Evolutionary conservation across 1,284 basidiomycete genomes (phyloP).

Genomic region (Serendipita sp.): DNA sequence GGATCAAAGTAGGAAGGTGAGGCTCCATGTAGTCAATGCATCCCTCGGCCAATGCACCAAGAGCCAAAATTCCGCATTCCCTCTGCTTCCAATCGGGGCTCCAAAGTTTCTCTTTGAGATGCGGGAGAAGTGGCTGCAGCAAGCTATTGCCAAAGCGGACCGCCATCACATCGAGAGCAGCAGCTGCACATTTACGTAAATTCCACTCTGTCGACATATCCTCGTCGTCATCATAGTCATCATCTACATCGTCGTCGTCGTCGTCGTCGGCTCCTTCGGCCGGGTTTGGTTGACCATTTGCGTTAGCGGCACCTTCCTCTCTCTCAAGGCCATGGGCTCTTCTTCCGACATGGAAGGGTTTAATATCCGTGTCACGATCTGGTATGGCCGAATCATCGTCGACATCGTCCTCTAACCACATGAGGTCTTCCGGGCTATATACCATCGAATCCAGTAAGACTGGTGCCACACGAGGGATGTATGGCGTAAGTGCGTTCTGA

Average conservation of each 20-base stretch:
- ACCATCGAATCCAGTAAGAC: slow-evolving; percentile 94
- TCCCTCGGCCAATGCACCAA: slow-evolving; percentile 97
- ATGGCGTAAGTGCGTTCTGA: slow-evolving; percentile 69
- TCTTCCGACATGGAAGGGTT: slow-evolving; percentile 79
- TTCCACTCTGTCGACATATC: slow-evolving; percentile 99
- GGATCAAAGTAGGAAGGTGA: slow-evolving; percentile 83
- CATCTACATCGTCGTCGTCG: slow-evolving; percentile 72
- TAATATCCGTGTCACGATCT: slow-evolving; percentile 90
- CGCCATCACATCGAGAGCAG: slow-evolving; percentile 92
- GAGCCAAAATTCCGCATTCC: slow-evolving; percentile 89
- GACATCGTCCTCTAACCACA: slow-evolving; percentile 88
- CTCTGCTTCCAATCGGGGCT: slow-evolving; percentile 86
- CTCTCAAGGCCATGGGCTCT: slow-evolving; percentile 77
- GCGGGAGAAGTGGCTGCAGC: slow-evolving; percentile 76
- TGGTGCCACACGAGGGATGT: slow-evolving; percentile 80
- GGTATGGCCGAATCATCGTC: slow-evolving; percentile 74
- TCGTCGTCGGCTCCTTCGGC: slow-evolving; percentile 63
- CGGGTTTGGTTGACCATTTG: slow-evolving; percentile 47
- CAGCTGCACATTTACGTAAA: slow-evolving; percentile 93
- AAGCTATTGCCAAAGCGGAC: slow-evolving; percentile 82
- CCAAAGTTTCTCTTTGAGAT: slow-evolving; percentile 90
- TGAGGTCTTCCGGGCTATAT: slow-evolving; percentile 91
- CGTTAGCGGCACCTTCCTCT: slow-evolving; percentile 34
- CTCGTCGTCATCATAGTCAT: slow-evolving; percentile 88
- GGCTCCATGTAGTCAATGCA: slow-evolving; percentile 94